These are phyloP conservation scores for Cucurbita ficifolia DNA, from an alignment of 306 rosid species.

Conservation along the genomic window DNA sequence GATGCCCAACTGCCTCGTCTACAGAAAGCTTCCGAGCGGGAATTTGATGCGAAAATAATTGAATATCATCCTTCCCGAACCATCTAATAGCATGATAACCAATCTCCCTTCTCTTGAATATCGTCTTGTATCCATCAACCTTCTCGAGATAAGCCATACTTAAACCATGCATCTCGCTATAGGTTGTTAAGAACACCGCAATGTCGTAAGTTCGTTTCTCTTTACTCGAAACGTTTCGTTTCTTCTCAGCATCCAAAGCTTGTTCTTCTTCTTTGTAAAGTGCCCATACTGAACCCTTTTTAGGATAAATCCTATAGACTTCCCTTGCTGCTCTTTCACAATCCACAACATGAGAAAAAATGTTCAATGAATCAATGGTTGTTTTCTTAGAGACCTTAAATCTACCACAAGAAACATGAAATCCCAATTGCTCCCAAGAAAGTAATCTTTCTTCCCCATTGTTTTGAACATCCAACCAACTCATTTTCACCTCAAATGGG, in stretches of 20 bases:
- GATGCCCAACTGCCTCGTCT: constrained; percentile 34
- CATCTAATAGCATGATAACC: constrained; percentile 58
- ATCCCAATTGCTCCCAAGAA: constrained; percentile 38
- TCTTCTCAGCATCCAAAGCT: constrained; percentile 21
- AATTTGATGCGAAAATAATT: constrained; percentile 70
- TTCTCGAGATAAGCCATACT: constrained; percentile 86
- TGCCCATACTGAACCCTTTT: constrained; percentile 91
- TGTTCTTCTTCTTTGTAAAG: constrained; percentile 43
- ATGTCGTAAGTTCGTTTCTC: constrained; percentile 41
- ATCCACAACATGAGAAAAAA: constrained; percentile 69
- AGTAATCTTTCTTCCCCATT: constrained; percentile 31
- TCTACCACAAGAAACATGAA: constrained; percentile 63
- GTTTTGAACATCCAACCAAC: constrained; percentile 68
- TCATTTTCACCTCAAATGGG: constrained; percentile 64
- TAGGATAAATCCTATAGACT: constrained; percentile 60
- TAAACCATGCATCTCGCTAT: constrained; percentile 53
- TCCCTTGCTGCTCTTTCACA: constrained; percentile 57
- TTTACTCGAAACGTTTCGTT: constrained; percentile 15
- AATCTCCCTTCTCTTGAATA: constrained; percentile 65
- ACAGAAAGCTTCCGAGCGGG: constrained; percentile 59
- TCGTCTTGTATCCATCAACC: constrained; percentile 67
- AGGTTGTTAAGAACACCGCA: constrained; percentile 54
- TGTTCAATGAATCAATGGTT: constrained; percentile 34
- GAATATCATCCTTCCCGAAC: constrained; percentile 35
- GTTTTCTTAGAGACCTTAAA: constrained; percentile 46